A percentile compares a stretch with the other conserved stretches of the same genome.
Conservation (phyloP, 805 yeast species). For the Candida ipomoeae region DNA sequence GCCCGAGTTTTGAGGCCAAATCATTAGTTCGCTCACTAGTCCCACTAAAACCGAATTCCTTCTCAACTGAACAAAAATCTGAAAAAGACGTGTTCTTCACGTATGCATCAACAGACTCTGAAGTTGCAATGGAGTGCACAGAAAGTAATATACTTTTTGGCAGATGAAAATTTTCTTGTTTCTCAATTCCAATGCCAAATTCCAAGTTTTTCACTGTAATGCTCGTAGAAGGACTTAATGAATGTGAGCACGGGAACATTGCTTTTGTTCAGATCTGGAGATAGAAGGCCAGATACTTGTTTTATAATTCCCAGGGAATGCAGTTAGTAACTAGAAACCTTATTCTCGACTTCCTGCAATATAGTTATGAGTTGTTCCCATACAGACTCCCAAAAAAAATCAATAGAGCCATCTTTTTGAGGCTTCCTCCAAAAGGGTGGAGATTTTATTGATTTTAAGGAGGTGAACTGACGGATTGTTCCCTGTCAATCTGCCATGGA, state of each 20-base stretch:
- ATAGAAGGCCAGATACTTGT: constrained; percentile 12
- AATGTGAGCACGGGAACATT: constrained; percentile 37
- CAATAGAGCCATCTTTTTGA: background rate
- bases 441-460: background rate
- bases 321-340: constrained; percentile 71
- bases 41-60: background rate
- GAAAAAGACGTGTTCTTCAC: constrained; percentile 18
- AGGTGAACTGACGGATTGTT: background rate
- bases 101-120: constrained; percentile 47
- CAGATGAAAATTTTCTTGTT: constrained; percentile 12
- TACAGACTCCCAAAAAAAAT: constrained; percentile 22
- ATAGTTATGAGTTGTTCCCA: constrained; percentile 24
- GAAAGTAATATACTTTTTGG: constrained; percentile 37
- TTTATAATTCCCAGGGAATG: constrained; percentile 62
- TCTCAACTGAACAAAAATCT: background rate
- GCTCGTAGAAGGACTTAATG: constrained; percentile 32
- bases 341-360: constrained; percentile 9
- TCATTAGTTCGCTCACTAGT: background rate
- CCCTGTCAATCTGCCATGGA: background rate
- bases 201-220: constrained; percentile 45
- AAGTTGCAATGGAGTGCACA: constrained; percentile 60
- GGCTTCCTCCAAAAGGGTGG: background rate
- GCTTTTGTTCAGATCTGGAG: background rate
- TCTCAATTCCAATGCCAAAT: constrained; percentile 14
- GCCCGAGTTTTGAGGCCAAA: background rate